A percentile compares a stretch with the other conserved stretches of the same genome.
Conservation (phyloP, 805 yeast genomes). For the Blastobotrys attinorum region DNA sequence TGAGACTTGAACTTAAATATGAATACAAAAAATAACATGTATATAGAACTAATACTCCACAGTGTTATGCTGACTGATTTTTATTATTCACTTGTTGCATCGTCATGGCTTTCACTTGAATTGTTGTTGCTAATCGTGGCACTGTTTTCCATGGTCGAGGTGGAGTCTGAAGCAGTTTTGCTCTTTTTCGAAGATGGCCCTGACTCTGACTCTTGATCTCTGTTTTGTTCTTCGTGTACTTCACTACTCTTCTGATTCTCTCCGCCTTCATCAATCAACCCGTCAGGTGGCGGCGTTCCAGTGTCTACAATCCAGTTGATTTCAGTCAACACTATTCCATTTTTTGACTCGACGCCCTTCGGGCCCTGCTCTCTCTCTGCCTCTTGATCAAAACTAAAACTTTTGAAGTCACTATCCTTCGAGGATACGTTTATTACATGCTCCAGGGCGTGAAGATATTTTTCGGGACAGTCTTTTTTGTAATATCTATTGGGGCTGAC, state of each 20-base stretch:
- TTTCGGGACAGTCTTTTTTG: constrained; percentile 15
- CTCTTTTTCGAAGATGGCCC: no score
- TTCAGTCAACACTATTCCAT: constrained; percentile 18
- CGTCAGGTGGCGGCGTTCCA: constrained; percentile 18
- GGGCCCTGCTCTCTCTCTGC: constrained; percentile 9
- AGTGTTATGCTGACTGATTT: background rate
- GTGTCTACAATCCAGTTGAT: constrained; percentile 21
- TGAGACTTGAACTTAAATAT: background rate
- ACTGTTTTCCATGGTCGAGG: no score
- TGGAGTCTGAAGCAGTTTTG: no score
- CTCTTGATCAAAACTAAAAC: constrained; percentile 16
- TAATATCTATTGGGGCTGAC: constrained; percentile 22
- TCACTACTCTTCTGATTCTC: no score
- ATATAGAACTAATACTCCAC: background rate
- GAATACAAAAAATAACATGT: background rate
- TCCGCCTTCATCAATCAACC: no score
- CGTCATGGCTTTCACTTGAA: no score
- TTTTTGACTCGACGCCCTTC: constrained; percentile 17
- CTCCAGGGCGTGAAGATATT: constrained; percentile 24
- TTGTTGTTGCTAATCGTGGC: no score
- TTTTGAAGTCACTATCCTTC: constrained; percentile 16
- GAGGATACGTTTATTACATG: constrained; percentile 21
- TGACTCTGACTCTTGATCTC: no score
- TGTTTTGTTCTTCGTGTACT: no score
- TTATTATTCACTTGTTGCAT: no score